Conservation (phyloP, 495 filamentous ascomycete genomes). For the Chaetomium tenue region DNA sequence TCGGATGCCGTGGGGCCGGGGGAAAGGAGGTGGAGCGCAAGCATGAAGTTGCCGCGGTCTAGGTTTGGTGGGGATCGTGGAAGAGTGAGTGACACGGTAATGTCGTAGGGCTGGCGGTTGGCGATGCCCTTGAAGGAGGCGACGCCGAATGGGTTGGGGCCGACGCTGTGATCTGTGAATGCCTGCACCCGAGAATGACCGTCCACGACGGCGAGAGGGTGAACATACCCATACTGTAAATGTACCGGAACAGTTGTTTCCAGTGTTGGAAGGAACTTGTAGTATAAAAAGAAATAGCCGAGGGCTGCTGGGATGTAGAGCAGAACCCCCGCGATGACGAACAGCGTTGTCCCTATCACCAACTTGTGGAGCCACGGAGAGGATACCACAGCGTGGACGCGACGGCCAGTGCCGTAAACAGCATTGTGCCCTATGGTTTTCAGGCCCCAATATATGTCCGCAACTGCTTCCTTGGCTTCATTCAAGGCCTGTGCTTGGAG, state of each 20-base stretch:
- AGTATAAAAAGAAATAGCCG: constrained; percentile 77
- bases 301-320: constrained; percentile 63
- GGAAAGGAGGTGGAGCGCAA: constrained; percentile 66
- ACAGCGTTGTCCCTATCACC: constrained; percentile 68
- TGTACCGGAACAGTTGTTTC: constrained; percentile 63
- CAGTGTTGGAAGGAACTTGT: constrained; percentile 74
- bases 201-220: background rate
- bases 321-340: constrained; percentile 54
- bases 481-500: background rate
- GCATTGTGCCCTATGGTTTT: background rate
- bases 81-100: constrained; percentile 56
- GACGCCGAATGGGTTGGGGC: constrained; percentile 54
- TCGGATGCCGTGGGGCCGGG: background rate
- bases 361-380: background rate
- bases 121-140: constrained; percentile 50
- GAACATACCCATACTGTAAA: constrained; percentile 72
- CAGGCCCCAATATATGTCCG: background rate
- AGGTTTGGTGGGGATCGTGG: constrained; percentile 61
- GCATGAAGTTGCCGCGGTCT: constrained; percentile 84
- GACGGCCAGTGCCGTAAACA: background rate
- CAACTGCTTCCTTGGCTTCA: background rate
- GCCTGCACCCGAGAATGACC: background rate
- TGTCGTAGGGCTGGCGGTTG: constrained; percentile 60
- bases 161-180: constrained; percentile 34
- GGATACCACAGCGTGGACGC: background rate